Evolutionary conservation across 75 land plant genomes (phyloP).

Genomic region (Selaginella moellendorffii): DNA sequence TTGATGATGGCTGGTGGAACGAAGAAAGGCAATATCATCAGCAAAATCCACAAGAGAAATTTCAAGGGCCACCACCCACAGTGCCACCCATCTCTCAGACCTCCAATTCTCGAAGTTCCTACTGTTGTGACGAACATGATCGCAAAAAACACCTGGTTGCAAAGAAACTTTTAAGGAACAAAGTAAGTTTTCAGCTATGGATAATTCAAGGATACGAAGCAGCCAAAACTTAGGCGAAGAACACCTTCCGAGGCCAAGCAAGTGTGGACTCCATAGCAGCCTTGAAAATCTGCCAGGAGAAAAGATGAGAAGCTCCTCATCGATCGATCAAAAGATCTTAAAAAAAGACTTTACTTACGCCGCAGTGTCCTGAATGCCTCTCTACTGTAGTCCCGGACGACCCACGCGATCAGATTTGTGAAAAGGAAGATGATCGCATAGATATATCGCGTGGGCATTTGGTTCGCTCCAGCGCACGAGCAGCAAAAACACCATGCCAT

Average conservation of each 20-base stretch:
- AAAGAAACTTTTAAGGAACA: background rate
- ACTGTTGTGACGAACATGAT: slow-evolving; percentile 1
- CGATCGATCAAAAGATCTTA: no score
- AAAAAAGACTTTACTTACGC: no score
- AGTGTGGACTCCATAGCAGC: background rate
- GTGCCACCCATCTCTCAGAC: slow-evolving; percentile 4
- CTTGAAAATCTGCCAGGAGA: slow-evolving; percentile 7
- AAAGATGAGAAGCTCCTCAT: no score
- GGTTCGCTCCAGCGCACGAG: slow-evolving; percentile 10
- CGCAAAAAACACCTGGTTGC: background rate
- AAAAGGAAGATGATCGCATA: slow-evolving; percentile 10
- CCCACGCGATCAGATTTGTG: slow-evolving; percentile 12
- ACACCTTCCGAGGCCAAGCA: slow-evolving; percentile 5
- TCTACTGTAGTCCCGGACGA: slow-evolving; percentile 11
- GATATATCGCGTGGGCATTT: slow-evolving; percentile 3
- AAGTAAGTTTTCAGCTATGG: background rate
- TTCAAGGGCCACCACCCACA: slow-evolving; percentile 10
- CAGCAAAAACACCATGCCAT: background rate
- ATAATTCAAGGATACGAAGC: slow-evolving; percentile 7
- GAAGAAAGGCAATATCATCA: slow-evolving; percentile 7
- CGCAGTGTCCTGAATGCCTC: background rate
- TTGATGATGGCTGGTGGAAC: background rate
- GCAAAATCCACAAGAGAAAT: background rate
- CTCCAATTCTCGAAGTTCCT: slow-evolving; percentile 5
- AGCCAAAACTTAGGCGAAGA: background rate